Percentiles rank a stretch among this genome's conserved stretches.
Evolutionary conservation across 192 early-diverging fungal species (phyloP).

Genomic region (Linnemannia exigua): DNA sequence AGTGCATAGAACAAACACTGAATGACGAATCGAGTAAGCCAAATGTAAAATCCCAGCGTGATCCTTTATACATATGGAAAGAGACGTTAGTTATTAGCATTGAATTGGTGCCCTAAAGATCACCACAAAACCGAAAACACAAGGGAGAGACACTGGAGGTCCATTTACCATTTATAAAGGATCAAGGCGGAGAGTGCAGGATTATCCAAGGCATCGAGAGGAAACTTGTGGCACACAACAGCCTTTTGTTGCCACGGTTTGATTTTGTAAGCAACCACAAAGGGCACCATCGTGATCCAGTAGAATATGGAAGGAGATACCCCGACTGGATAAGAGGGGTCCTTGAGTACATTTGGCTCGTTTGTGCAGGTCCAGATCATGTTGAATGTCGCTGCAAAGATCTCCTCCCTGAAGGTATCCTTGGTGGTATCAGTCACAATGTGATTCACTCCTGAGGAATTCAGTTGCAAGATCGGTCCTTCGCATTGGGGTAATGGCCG

Average conservation of each 20-base stretch:
- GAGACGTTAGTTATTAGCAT: background rate
- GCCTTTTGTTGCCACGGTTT: background rate
- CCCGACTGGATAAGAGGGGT: background rate
- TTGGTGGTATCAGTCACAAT: background rate
- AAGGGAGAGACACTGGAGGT: too few relatives aligned
- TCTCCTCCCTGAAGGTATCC: background rate
- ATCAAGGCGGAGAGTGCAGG: constrained; percentile 1
- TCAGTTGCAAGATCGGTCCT: background rate
- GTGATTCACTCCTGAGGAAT: background rate
- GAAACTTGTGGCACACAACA: background rate
- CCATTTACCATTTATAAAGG: background rate
- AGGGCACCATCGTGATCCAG: background rate
- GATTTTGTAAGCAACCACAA: background rate
- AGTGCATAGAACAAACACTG: background rate
- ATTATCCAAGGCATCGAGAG: background rate
- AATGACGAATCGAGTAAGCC: background rate
- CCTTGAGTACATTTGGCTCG: background rate
- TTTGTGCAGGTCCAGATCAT: background rate
- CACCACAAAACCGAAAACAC: background rate
- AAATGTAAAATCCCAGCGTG: background rate
- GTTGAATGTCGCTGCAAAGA: constrained; percentile 1
- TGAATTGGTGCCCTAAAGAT: background rate
- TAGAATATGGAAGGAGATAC: background rate
- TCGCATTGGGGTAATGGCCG: background rate
- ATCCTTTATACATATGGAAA: background rate